Evolutionary conservation across 2,329 filamentous ascomycete genomes (phyloP), one percentile per base, ranked within the genome.

Genomic region (Macrophomina tecta): DNA sequence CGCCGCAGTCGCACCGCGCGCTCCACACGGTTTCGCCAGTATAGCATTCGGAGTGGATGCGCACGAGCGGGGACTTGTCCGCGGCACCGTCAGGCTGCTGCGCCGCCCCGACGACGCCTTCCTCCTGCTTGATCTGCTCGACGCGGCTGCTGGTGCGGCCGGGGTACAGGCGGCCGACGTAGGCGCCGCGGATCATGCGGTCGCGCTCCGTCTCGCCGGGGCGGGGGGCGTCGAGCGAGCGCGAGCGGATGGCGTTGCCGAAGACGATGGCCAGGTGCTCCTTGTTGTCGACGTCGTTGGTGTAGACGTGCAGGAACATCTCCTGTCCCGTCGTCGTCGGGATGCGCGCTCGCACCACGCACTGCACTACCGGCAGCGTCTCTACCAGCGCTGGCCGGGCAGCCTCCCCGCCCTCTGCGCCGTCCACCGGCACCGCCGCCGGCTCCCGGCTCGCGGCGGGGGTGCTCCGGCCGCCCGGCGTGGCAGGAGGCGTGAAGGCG

Each of bases 1-100:
- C 95, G 66, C 95, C 95, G 78, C 95, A 99, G 81, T 99, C 95
- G 81, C 95, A 99, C 34, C 95, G 89, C 42, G 95, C 94, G 7
- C 94, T 97, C 95, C 95, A 98, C 0, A 96, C 95, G 0, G 95
- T 99, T 83, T 99, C 95, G 68, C 95, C 95, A 0, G 95, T 99
- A 79, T 99, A 99, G 81, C 95, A 99, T 80, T 99, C 95, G 3
- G 92, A 97, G 79, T 99, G 95, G 75, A 99, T 99, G 67, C 95
- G 87, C 55, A 99, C 94, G 46, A 99, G 83, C 0, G 95, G 92
- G 1, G 90, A 79, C 12, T 78, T 76, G 3, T 75, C 71, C 4
- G 74, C 0, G 75, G 70, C 18, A 72, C 71, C 46, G 73, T 69
- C 36, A 71, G 70, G 2, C 23, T 23, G 23, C 23, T 23, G 23